phyloP scores from a whole-genome alignment of 73 alveolate species.

The Paramecium sonneborni region DNA sequence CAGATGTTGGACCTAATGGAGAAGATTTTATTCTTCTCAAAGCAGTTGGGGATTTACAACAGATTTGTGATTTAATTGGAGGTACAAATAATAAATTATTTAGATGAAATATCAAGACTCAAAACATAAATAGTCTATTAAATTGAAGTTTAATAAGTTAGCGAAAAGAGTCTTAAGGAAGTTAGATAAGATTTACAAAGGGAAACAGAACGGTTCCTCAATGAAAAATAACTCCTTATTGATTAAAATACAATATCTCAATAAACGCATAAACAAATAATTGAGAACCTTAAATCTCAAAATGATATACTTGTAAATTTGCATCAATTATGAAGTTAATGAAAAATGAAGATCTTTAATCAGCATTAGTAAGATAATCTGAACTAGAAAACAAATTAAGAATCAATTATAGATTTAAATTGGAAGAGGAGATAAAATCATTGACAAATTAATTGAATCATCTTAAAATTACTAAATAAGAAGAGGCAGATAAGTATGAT shows the following conservation, averaged over 20 bases:
- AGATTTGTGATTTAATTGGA: conserved; percentile 27
- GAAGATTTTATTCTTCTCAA: neutral
- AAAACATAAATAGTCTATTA: neutral
- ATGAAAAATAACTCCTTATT: conserved; percentile 45
- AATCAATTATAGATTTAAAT: neutral
- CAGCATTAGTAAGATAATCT: neutral
- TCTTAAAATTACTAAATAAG: neutral
- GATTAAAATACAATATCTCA: neutral
- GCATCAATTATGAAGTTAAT: neutral
- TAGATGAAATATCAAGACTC: conserved; percentile 3
- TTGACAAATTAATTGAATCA: neutral
- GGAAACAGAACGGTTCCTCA: neutral
- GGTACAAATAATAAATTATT: neutral
- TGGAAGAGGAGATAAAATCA: neutral
- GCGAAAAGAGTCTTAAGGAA: neutral
- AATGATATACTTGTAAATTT: neutral
- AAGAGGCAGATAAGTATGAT: neutral
- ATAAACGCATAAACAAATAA: neutral
- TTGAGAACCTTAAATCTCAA: neutral
- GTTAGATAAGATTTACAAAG: neutral
- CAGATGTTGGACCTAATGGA: conserved; percentile 44
- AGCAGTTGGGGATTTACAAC: conserved; percentile 29
- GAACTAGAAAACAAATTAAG: neutral
- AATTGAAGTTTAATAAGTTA: neutral
- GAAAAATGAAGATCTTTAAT: conserved; percentile 6